phyloP scores from a whole-genome alignment of 192 early-diverging fungal genomes.

The Allomyces macrogynus region DNA sequence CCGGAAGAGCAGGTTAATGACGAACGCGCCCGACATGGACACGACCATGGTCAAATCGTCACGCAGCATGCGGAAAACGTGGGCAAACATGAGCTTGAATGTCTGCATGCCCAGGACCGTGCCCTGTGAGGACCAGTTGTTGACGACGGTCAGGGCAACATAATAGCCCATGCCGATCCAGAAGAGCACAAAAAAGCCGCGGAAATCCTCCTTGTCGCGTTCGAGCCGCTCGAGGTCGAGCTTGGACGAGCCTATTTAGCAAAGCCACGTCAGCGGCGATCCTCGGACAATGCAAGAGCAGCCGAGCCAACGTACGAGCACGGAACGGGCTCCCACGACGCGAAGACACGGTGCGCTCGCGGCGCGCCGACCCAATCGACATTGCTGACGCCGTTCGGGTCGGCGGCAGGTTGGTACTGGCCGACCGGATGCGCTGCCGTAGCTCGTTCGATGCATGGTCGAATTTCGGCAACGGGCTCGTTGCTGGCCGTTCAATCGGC shows the following conservation, averaged over 20 bases:
- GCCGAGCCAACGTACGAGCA: background rate
- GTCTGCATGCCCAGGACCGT: slow-evolving; percentile 22
- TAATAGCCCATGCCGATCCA: slow-evolving; percentile 63
- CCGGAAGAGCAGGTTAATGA: slow-evolving; percentile 4
- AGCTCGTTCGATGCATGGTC: too few relatives aligned
- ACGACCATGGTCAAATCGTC: slow-evolving; percentile 51
- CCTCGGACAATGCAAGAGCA: background rate
- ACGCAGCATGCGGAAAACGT: slow-evolving; percentile 39
- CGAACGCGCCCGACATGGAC: slow-evolving; percentile 38
- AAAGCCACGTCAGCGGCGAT: too few relatives aligned
- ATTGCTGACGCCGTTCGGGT: too few relatives aligned
- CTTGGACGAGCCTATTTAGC: background rate
- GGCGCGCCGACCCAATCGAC: too few relatives aligned
- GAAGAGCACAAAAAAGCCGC: slow-evolving; percentile 64
- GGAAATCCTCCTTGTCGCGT: slow-evolving; percentile 3
- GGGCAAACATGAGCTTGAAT: slow-evolving; percentile 34
- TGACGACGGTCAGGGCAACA: slow-evolving; percentile 33
- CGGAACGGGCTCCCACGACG: background rate
- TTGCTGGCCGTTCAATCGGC: too few relatives aligned
- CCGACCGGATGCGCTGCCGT: too few relatives aligned
- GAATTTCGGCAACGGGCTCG: too few relatives aligned
- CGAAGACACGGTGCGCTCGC: background rate
- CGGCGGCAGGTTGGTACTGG: too few relatives aligned
- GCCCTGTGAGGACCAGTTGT: slow-evolving; percentile 33
- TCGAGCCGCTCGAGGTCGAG: background rate